Evolutionary conservation across 2,329 filamentous ascomycete species (phyloP).

Genomic region (Ceratocystis papillata): DNA sequence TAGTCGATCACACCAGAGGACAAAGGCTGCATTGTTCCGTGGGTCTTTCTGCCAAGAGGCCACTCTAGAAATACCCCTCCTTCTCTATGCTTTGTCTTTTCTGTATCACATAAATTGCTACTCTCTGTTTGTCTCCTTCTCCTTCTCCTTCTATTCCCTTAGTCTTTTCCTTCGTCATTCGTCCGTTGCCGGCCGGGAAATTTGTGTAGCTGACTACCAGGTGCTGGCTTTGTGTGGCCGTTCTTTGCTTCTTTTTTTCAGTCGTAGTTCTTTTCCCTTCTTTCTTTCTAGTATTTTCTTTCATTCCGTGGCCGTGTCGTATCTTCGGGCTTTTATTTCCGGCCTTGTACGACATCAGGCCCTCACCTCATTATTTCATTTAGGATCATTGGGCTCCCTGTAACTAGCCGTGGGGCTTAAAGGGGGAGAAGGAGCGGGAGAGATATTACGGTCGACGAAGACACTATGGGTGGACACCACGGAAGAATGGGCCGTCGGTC

Average conservation of each 20-base stretch:
- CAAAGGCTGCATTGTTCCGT: neutral
- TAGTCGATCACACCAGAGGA: neutral
- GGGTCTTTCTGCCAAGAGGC: neutral
- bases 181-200: neutral
- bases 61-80: neutral
- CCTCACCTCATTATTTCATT: neutral
- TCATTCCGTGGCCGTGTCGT: neutral
- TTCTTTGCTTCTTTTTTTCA: neutral
- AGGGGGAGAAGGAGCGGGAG: neutral
- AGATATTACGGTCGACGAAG: neutral
- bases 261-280: neutral
- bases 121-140: too few relatives aligned
- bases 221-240: neutral
- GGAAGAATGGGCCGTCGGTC: neutral
- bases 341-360: neutral
- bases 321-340: neutral
- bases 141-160: neutral
- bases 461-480: neutral
- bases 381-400: neutral
- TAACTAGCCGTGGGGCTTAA: neutral
- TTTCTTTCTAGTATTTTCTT: neutral
- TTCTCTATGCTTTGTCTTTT: too few relatives aligned
- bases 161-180: neutral
- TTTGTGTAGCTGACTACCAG: neutral
- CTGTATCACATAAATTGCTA: too few relatives aligned